Conservation (phyloP, 2,329 filamentous ascomycete genomes). For the Tolypocladium album region DNA sequence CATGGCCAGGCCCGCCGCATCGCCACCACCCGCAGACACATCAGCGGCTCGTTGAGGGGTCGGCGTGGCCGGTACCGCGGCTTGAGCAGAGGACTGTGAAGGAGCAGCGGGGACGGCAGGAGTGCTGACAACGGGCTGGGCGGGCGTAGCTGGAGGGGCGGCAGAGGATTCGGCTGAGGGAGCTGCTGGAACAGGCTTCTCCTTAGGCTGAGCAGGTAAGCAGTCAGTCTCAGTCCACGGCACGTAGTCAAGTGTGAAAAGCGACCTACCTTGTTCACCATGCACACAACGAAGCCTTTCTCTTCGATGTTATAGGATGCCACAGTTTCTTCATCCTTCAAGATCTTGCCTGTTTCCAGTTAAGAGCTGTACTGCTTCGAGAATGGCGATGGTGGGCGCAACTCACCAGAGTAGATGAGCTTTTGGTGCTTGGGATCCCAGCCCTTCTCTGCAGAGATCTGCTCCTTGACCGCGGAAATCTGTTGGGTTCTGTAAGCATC, state of each 20-base stretch:
- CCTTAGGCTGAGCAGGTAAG: conserved; percentile 24
- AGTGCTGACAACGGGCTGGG: conserved; percentile 45
- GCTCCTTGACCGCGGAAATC: conserved; percentile 87
- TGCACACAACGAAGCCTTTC: conserved; percentile 98
- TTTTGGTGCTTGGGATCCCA: conserved; percentile 89
- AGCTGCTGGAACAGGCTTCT: conserved; percentile 52
- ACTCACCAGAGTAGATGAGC: conserved; percentile 92
- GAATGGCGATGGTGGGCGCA: background rate
- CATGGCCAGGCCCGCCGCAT: conserved; percentile 72
- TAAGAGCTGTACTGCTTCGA: conserved; percentile 6
- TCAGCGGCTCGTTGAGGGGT: conserved; percentile 38
- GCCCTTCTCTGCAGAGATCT: conserved; percentile 84
- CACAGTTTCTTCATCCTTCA: conserved; percentile 95
- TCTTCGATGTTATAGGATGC: conserved; percentile 98
- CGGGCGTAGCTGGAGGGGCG: conserved; percentile 48
- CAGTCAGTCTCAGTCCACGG: background rate
- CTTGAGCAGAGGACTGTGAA: conserved; percentile 31
- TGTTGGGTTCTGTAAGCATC: conserved; percentile 22
- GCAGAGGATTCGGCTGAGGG: conserved; percentile 45
- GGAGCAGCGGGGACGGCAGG: conserved; percentile 42
- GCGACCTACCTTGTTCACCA: conserved; percentile 80
- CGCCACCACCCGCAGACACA: conserved; percentile 26
- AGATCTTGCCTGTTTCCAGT: conserved; percentile 71
- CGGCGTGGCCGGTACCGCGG: conserved; percentile 39
- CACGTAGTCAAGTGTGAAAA: too few relatives aligned